Evolutionary conservation across 805 yeast species (phyloP).

Genomic region (Komagataella kurtzmanii): DNA sequence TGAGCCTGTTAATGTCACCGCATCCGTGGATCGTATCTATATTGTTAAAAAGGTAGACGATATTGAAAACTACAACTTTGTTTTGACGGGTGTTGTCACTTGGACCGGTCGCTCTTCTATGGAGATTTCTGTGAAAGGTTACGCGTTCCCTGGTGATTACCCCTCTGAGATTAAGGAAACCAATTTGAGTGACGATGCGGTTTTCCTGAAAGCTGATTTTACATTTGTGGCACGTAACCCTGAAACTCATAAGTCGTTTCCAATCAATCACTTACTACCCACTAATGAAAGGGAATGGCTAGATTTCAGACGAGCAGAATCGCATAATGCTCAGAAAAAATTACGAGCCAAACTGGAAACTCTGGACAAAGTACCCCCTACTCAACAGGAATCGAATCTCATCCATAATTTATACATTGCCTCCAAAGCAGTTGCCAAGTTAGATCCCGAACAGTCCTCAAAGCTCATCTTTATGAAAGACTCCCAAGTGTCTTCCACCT

Average conservation of each 20-base stretch:
- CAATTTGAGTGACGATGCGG: constrained; percentile 48
- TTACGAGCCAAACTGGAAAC: constrained; percentile 54
- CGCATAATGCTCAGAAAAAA: constrained; percentile 79
- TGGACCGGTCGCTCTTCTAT: constrained; percentile 94
- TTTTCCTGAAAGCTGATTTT: constrained; percentile 80
- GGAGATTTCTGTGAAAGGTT: constrained; percentile 89
- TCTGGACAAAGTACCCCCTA: constrained; percentile 54
- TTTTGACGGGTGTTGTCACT: constrained; percentile 81
- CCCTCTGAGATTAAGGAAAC: constrained; percentile 42
- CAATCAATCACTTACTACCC: constrained; percentile 73
- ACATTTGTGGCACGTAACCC: constrained; percentile 96
- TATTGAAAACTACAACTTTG: constrained; percentile 58
- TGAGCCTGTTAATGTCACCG: constrained; percentile 91
- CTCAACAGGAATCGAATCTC: constrained; percentile 59
- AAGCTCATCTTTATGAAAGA: constrained; percentile 56
- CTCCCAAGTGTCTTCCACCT: constrained; percentile 58
- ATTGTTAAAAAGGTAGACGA: constrained; percentile 78
- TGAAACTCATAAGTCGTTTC: constrained; percentile 77
- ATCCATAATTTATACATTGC: constrained; percentile 69
- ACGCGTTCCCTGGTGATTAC: constrained; percentile 46
- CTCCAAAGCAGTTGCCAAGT: constrained; percentile 18
- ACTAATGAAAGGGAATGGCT: constrained; percentile 64
- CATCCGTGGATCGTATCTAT: constrained; percentile 84
- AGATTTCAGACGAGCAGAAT: constrained; percentile 80
- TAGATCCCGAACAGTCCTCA: constrained; percentile 25